Evolutionary conservation across 768 basidiomycete genomes (phyloP), one percentile per base, ranked within the genome.

Genomic region (Russula earlei): DNA sequence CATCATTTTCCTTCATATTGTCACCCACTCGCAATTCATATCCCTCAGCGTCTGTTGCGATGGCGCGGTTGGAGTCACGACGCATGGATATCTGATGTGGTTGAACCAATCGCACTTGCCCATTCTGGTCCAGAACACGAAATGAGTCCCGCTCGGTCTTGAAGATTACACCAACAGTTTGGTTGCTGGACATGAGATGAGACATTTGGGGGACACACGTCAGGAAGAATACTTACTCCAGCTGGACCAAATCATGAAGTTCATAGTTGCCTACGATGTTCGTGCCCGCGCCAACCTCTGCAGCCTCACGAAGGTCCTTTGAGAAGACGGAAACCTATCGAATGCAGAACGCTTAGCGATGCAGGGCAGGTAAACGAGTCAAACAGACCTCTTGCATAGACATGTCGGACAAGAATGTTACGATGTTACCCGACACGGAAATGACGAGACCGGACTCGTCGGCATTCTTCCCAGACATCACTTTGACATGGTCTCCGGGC

Each of bases 391-490:
- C 95, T 64, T 91, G 87, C 82, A 93, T 84, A 2, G 88, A 87
- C 83, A 98, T 89, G 67, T 98, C 96, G n/a, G 91, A 95, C 62
- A 96, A 71, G 73, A 98, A 93, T 1, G 95, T 97, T 15, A 98
- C 89, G 24, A 92, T 82, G 49, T 93, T 91, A 64, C 91, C 90
- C 4, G 86, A 76, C 19, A 94, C 85, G 20, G 91, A 86, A 22
- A 98, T 87, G 36, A 99, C 95, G 64, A 98, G 77, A 73, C 96
- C 96, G 3, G 93, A 94, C 70, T 96, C 94, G 65, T 96, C 91
- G 8, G 83, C 81, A 66, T 97, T 96, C 70, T 92, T 85, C 22
- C 96, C 96, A 15, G 84, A 78, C 84, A 98, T 92, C 55, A 98
- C 95, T 72, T 98, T 98, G 71, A 99, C 92, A 65, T 99, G 96